A percentile compares a stretch with the other conserved stretches of the same genome.
These are phyloP conservation scores for Beauveria pseudobassiana DNA, from an alignment of 2,329 filamentous ascomycete species.

Conservation along the genomic window DNA sequence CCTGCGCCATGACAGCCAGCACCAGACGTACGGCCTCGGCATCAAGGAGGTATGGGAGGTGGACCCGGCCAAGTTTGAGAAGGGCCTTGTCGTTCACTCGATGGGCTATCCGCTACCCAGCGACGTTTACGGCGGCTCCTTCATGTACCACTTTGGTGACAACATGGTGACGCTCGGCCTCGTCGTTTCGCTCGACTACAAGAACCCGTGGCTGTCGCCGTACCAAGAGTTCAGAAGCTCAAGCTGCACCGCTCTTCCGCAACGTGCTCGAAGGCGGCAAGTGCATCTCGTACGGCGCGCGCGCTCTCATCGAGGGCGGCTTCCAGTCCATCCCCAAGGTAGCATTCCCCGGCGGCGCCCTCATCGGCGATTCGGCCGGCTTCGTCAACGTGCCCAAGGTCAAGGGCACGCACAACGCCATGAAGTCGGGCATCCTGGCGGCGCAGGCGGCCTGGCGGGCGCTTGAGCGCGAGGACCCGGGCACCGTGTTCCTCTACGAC, in stretches of 20 bases:
- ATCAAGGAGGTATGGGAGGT: slow-evolving; percentile 98
- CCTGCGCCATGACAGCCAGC: slow-evolving; percentile 77
- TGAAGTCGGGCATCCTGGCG: slow-evolving; percentile 95
- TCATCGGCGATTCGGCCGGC: slow-evolving; percentile 93
- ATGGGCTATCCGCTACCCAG: slow-evolving; percentile 85
- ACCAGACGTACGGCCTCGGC: slow-evolving; percentile 90
- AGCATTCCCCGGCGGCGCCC: slow-evolving; percentile 87
- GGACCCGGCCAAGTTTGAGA: slow-evolving; percentile 82
- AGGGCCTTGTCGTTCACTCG: slow-evolving; percentile 78
- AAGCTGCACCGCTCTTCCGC: slow-evolving; percentile 91
- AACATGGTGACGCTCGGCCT: slow-evolving; percentile 90
- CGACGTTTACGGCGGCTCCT: slow-evolving; percentile 94
- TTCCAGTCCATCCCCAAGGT: slow-evolving; percentile 98
- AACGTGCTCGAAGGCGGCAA: slow-evolving; percentile 88
- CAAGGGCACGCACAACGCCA: slow-evolving; percentile 96
- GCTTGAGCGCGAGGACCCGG: slow-evolving; percentile 47
- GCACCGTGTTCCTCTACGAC: slow-evolving; percentile 83
- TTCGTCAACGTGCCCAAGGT: slow-evolving; percentile 98
- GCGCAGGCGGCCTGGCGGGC: slow-evolving; percentile 85
- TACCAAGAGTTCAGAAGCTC: slow-evolving; percentile 98
- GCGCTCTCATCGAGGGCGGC: slow-evolving; percentile 86
- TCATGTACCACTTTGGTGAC: slow-evolving; percentile 99
- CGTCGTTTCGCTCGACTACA: slow-evolving; percentile 89
- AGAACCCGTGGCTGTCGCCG: slow-evolving; percentile 92
- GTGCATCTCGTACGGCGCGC: slow-evolving; percentile 92